Conservation (phyloP, 768 basidiomycete genomes). For the Boletus reticulatus region DNA sequence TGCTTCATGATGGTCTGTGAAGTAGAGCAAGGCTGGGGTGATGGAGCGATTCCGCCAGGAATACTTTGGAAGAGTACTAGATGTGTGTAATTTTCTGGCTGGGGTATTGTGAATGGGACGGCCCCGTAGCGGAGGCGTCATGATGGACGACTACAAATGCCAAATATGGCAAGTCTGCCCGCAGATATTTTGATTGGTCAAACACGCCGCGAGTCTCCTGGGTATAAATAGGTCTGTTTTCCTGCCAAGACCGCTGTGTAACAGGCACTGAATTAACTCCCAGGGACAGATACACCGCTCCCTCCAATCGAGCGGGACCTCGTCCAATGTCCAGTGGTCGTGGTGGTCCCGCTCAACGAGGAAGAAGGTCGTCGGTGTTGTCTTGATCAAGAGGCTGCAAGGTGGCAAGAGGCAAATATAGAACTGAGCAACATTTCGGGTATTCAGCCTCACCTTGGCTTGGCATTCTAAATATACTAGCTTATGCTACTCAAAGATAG, state of each 20-base stretch:
- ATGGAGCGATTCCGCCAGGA: conserved; percentile 17
- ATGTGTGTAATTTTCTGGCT: background rate
- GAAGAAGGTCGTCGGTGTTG: background rate
- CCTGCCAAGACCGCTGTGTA: conserved; percentile 31
- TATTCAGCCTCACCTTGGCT: conserved; percentile 39
- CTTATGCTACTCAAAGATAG: conserved; percentile 43
- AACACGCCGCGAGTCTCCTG: conserved; percentile 4
- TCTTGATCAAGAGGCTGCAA: background rate
- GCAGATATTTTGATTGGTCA: conserved; percentile 30
- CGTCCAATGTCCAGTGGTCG: too few relatives aligned
- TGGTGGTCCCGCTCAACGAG: background rate
- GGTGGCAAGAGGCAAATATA: conserved; percentile 19
- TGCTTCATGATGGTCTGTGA: conserved; percentile 33
- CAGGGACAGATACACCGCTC: conserved; percentile 6
- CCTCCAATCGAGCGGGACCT: background rate
- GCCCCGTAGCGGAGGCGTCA: conserved; percentile 1
- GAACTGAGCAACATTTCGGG: conserved; percentile 24
- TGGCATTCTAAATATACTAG: conserved; percentile 44
- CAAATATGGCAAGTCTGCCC: conserved; percentile 8
- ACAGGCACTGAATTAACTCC: conserved; percentile 28
- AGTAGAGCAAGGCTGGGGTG: conserved; percentile 27
- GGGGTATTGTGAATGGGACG: conserved; percentile 4
- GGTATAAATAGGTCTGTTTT: conserved; percentile 30
- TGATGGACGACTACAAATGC: conserved; percentile 4
- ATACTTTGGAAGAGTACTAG: conserved; percentile 9